phyloP scores from a whole-genome alignment of 2,329 filamentous ascomycete species.

The Hypocreales sp. region DNA sequence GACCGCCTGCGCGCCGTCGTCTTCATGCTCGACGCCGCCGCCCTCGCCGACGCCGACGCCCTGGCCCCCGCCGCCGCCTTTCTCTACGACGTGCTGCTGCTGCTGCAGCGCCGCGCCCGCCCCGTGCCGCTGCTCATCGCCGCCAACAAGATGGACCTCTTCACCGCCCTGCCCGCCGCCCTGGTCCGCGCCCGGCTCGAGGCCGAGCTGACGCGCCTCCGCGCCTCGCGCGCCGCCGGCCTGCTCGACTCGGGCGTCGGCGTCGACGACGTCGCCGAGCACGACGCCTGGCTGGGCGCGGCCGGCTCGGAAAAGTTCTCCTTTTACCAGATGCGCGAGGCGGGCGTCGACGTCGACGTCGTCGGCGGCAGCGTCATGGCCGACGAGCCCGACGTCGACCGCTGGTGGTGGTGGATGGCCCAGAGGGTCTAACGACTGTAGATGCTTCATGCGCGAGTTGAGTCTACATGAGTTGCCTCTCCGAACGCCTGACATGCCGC shows the following conservation, averaged over 20 bases:
- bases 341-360: slow-evolving; percentile 64
- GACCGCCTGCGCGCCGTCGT: slow-evolving; percentile 55
- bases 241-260: slow-evolving; percentile 70
- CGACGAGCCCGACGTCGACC: slow-evolving; percentile 55
- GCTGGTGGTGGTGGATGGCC: slow-evolving; percentile 87
- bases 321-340: slow-evolving; percentile 72
- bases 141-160: slow-evolving; percentile 91
- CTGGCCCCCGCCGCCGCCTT: slow-evolving; percentile 67
- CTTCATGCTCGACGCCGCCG: slow-evolving; percentile 78
- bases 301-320: slow-evolving; percentile 63
- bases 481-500: no score
- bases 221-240: slow-evolving; percentile 62
- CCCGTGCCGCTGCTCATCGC: slow-evolving; percentile 63
- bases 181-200: slow-evolving; percentile 66
- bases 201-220: slow-evolving; percentile 63
- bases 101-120: slow-evolving; percentile 59
- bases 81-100: slow-evolving; percentile 76
- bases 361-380: slow-evolving; percentile 55
- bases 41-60: slow-evolving; percentile 40
- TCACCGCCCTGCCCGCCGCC: slow-evolving; percentile 71
- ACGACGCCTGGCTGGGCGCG: slow-evolving; percentile 73
- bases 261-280: slow-evolving; percentile 47
- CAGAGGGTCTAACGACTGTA: slow-evolving; percentile 35
- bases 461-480: no score
- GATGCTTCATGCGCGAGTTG: not conserved